Base-by-base conservation (phyloP, 1,284 basidiomycete genomes). In the Cutaneotrichosporon arboriforme region DNA sequence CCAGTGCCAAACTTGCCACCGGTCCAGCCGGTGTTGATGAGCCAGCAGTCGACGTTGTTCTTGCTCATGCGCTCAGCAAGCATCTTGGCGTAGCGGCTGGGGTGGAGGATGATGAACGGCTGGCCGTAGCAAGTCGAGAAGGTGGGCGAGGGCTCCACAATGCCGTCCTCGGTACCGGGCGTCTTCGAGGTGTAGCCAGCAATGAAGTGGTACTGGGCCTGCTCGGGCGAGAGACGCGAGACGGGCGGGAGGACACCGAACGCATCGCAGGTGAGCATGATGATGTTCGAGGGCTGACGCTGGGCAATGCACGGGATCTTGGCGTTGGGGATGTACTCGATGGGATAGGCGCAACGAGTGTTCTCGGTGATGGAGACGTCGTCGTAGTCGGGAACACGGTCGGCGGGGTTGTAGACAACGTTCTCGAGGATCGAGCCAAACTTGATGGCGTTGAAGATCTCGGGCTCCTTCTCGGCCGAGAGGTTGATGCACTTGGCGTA, bases 81-180 rank as follows among this genome's bases (percentile, higher is more conserved):
- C 96, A 98, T 99, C 76, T 86, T 82, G 48, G 94, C 94, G 77
- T 99, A 99, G 61, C 90, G 86, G 49, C 86, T 84, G 49, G 90
- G 90, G 78, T 96, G 93, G 56, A 97, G 88, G 62, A 97, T 88
- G 72, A 99, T 96, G 83, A 98, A 99, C 31, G 96, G 94, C 58
- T 96, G 94, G 66, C 89, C 90, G 82, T 97, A 97, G 78, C 93
- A 97, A 35, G 94, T 97, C 23, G 92, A 97, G 84, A 99, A 99
- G 46, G 96, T 98, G 20, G 96, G 96, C 63, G 94, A 93, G 54
- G 94, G 96, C 78, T 97, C 94, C 52, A 94, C 82, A 44, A 98
- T 88, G 74, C 96, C 94, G 70, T 97, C 94, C 74, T 99, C 94
- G 18, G 94, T 99, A 60, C 94, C 94, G 18, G 94, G 94, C 4